These are phyloP conservation scores for Arachis stenosperma DNA, from an alignment of 306 rosid species.

Conservation along the genomic window DNA sequence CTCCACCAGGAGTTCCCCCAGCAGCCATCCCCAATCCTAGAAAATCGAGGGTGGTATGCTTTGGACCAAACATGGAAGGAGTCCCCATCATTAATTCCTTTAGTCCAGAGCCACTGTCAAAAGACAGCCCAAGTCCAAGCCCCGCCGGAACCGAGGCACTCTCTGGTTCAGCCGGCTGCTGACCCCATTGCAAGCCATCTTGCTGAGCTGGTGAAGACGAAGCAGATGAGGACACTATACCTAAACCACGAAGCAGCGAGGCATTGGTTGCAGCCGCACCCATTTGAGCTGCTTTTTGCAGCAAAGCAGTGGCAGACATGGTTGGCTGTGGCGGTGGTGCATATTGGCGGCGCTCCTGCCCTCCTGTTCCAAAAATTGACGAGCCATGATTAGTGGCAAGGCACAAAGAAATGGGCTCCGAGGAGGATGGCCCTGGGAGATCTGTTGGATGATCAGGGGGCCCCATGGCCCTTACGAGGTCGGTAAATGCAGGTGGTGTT, in stretches of 20 bases:
- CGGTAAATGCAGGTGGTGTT: constrained; percentile 56
- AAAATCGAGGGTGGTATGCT: constrained; percentile 80
- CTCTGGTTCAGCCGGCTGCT: constrained; percentile 58
- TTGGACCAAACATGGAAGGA: constrained; percentile 71
- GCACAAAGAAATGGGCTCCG: constrained; percentile 71
- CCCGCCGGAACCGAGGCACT: constrained; percentile 55
- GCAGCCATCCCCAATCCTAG: constrained; percentile 85
- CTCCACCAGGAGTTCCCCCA: constrained; percentile 54
- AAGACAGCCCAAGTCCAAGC: constrained; percentile 71
- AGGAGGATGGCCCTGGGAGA: constrained; percentile 49
- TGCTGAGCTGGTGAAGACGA: constrained; percentile 55
- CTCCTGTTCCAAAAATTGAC: constrained; percentile 58
- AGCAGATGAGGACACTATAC: constrained; percentile 60
- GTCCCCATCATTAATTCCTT: constrained; percentile 74
- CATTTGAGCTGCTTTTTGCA: constrained; percentile 89
- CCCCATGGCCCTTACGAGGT: constrained; percentile 58
- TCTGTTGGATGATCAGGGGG: constrained; percentile 51
- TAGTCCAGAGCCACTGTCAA: constrained; percentile 65
- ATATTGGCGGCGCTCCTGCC: constrained; percentile 65
- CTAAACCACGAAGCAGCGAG: constrained; percentile 71
- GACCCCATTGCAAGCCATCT: constrained; percentile 73
- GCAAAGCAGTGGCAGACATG: constrained; percentile 81
- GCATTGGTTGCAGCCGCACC: constrained; percentile 69
- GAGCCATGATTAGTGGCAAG: constrained; percentile 65
- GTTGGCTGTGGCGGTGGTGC: constrained; percentile 66